phyloP scores from a whole-genome alignment of 805 yeast genomes.

The Peterozyma xylosa region DNA sequence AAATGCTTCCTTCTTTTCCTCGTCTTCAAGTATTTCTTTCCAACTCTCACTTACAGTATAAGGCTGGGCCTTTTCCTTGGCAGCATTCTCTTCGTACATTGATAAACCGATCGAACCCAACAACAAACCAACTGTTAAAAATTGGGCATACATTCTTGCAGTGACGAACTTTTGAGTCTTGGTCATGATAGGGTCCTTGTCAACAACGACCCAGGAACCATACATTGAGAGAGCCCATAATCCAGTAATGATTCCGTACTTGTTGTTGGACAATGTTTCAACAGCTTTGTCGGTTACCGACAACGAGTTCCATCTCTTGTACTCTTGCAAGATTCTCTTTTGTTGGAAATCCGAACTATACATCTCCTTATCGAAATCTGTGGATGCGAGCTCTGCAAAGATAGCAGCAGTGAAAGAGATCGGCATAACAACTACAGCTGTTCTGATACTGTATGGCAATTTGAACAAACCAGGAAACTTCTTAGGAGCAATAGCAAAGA shows the following conservation, averaged over 20 bases:
- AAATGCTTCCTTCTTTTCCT: constrained; percentile 18
- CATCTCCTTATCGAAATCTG: constrained; percentile 51
- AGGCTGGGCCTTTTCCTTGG: constrained; percentile 24
- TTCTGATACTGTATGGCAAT: constrained; percentile 48
- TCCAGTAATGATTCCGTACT: constrained; percentile 60
- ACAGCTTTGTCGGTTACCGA: constrained; percentile 41
- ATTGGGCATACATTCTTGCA: constrained; percentile 90
- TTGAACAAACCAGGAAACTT: constrained; percentile 34
- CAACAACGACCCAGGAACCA: constrained; percentile 71
- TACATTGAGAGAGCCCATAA: constrained; percentile 77
- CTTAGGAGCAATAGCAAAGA: constrained; percentile 43
- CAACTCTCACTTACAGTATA: constrained; percentile 30
- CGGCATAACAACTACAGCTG: constrained; percentile 64
- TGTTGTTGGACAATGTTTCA: constrained; percentile 42
- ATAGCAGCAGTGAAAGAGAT: constrained; percentile 56
- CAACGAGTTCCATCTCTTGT: constrained; percentile 42
- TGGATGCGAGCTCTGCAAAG: constrained; percentile 65
- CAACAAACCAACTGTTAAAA: constrained; percentile 63
- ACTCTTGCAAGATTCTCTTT: constrained; percentile 36
- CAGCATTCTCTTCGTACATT: constrained; percentile 55
- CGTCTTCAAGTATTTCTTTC: constrained; percentile 38
- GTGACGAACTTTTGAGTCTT: constrained; percentile 75
- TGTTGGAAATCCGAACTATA: constrained; percentile 42
- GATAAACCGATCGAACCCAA: constrained; percentile 62
- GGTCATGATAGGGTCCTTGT: constrained; percentile 69